Base-by-base conservation (phyloP, 345 rosid genomes). In the Noccaea caerulescens region DNA sequence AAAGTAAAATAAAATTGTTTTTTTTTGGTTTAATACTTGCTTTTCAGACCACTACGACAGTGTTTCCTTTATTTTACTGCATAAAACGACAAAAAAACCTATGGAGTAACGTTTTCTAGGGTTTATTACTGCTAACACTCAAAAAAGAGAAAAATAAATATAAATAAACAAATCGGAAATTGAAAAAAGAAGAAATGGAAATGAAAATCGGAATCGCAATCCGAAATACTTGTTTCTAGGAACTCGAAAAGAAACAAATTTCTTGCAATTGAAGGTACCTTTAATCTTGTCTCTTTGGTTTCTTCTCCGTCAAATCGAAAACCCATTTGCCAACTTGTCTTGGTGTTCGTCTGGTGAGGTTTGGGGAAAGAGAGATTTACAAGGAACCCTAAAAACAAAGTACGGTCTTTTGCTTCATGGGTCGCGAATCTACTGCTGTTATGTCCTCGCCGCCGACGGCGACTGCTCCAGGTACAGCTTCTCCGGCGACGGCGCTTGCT, bases 201-300 rank as follows among this genome's bases (percentile, higher is more conserved):
- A 58, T 27, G 4, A 20, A 66, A 58, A 69, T 60, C 44, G 52
- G 20, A 76, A 66, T 63, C 69, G 32, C 49, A 62, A 52, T 60
- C 67, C 64, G 18, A 37, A 42, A 37, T 18, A 39, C 58, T 65
- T 62, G 57, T 60, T 54, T 60, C 69, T 69, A 32, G 70, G 70
- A 68, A 55, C 75, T 57, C 79, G 58, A 49, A 77, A 72, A 43
- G 49, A 39, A 43, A 64, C 57, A 86, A 83, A 82, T 89, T 87
- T 80, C 92, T 89, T 89, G 96, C 89, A 80, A 85, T 87, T 52
- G 87, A 89, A 89, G 96, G 81, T 69, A 89, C 72, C 86, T 63
- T 56, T 63, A 52, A 16, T 47, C 58, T 60, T 32, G 54, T 37
- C 57, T 53, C 68, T 46, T 63, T 64, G n/a, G 69, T 80, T 83